Base-by-base conservation (phyloP, 495 filamentous ascomycete genomes). In the Melanomma pulvis-pyrius region DNA sequence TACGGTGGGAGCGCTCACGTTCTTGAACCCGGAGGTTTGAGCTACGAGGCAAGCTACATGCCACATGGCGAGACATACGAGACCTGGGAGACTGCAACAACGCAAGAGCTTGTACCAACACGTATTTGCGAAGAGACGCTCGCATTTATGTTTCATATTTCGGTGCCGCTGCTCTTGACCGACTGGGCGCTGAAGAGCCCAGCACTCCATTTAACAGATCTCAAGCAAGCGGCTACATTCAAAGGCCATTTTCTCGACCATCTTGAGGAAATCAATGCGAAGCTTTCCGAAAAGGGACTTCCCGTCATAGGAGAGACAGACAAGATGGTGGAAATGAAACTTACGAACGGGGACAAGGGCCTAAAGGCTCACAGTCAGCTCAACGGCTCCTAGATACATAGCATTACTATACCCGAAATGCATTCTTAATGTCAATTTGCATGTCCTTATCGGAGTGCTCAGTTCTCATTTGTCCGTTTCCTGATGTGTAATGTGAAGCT, bases 1-100 rank as follows among this genome's bases (percentile, higher is more conserved):
- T 54, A 54, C 19, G 51, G 51, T 4, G 51, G 51, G 17, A 54
- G 51, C 17, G 25, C 51, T 8, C 51, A 54, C 21, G 51, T 54
- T 26, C 51, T 54, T 54, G 51, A 54, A 19, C 51, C 51, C 1
- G 51, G 51, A 19, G 51, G 51, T 19, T 54, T 54, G 26, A 54
- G 51, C 26, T 54, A 32, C 28, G 51, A 54, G 17, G 26, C 51
- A 9, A 54, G 51, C 29, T 29, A 54, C 17, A 54, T 54, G 51
- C 51, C 51, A 6, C 26, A 54, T 32, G 51, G 51, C 51, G 51
- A 54, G 28, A 54, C 51, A 32, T 54, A 54, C 29, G 51, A 32
- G 28, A 54, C 51, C 4, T 54, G 51, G 51, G 29, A 54, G 51
- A 32, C 28, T 4, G 51, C 51, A 19, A 32, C 51, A 26, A 54